Evolutionary conservation across 73 alveolate species (phyloP).

Genomic region (Stentor coeruleus): DNA sequence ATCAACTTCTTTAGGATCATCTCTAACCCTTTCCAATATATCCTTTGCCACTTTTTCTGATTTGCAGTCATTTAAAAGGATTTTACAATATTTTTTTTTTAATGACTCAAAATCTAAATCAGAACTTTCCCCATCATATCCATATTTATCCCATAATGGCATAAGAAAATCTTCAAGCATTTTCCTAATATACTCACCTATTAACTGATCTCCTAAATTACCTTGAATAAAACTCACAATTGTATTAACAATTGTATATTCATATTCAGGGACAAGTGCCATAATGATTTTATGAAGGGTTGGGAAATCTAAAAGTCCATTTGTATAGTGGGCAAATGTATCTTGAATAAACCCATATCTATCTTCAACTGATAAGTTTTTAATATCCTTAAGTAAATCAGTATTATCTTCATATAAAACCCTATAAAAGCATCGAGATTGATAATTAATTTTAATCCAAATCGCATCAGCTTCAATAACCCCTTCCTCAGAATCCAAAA

Average conservation of each 20-base stretch:
- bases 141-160: neutral
- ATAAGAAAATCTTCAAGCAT: neutral
- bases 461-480: neutral
- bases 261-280: neutral
- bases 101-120: neutral
- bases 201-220: neutral
- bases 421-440: neutral
- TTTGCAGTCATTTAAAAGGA: neutral
- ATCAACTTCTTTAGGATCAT: no score
- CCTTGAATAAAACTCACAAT: neutral
- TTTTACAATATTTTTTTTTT: neutral
- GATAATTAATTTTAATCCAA: neutral
- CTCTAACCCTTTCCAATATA: neutral
- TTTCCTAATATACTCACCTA: neutral
- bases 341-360: neutral
- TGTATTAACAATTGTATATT: neutral
- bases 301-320: neutral
- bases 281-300: neutral
- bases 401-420: neutral
- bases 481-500: neutral
- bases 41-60: neutral
- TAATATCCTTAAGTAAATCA: neutral
- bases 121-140: neutral
- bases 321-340: neutral
- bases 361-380: neutral